Evolutionary conservation across 2,329 filamentous ascomycete species (phyloP).

Genomic region (Talaromyces funiculosus): DNA sequence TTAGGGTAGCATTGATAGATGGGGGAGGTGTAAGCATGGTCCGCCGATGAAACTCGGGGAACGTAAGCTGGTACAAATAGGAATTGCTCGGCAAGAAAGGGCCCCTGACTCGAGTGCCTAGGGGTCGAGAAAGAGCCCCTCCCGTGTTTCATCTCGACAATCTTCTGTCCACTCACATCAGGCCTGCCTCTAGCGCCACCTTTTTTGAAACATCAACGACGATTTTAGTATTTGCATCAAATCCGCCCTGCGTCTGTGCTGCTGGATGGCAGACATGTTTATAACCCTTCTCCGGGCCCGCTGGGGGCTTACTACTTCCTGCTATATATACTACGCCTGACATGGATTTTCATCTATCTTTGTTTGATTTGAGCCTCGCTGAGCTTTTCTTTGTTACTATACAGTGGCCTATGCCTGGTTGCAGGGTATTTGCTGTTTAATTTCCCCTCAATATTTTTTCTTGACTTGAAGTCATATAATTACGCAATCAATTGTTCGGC

Average conservation of each 20-base stretch:
- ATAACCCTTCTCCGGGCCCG: neutral
- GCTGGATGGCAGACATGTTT: neutral
- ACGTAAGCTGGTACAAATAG: neutral
- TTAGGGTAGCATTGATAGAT: neutral
- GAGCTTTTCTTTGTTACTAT: neutral
- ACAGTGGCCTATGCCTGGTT: neutral
- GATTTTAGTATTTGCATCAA: neutral
- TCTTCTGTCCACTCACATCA: slow-evolving; percentile 2
- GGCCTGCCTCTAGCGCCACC: neutral
- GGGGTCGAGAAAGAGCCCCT: neutral
- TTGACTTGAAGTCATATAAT: neutral
- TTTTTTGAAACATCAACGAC: neutral
- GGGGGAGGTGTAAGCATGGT: neutral
- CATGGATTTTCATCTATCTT: neutral
- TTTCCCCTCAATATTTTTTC: neutral
- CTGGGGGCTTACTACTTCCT: neutral
- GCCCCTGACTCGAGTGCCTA: too few species aligned
- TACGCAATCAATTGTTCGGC: neutral
- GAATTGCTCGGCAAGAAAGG: neutral
- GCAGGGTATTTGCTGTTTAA: neutral
- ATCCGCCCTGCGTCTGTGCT: neutral
- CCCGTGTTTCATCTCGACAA: slow-evolving; percentile 3
- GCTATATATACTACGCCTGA: neutral
- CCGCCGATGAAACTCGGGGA: neutral
- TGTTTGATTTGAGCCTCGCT: neutral